Evolutionary conservation across 1,284 basidiomycete genomes (phyloP).

Genomic region (Xanthoconium separans): DNA sequence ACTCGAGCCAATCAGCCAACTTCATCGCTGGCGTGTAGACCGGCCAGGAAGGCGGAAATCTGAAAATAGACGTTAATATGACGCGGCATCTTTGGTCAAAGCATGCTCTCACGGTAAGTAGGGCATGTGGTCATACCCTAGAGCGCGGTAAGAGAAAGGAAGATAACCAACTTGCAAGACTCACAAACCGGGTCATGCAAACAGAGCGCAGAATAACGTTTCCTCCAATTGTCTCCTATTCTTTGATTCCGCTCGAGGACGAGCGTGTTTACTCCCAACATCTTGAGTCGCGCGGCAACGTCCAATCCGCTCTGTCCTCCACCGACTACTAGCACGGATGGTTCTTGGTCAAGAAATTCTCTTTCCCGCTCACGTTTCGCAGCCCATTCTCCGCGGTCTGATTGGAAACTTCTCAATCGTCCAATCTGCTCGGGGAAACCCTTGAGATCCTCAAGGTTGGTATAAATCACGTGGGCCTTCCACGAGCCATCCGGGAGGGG

Average conservation of each 20-base stretch:
- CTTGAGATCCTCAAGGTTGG: conserved; percentile 43
- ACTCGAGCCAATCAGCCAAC: conserved; percentile 50
- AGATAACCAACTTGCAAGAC: conserved; percentile 20
- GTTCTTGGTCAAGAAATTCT: conserved; percentile 33
- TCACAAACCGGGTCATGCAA: conserved; percentile 31
- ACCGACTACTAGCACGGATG: conserved; percentile 40
- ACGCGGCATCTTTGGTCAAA: neutral
- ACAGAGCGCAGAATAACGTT: conserved; percentile 29
- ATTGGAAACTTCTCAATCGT: conserved; percentile 36
- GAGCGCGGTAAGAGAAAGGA: neutral
- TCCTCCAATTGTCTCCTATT: conserved; percentile 28
- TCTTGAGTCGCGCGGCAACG: conserved; percentile 42
- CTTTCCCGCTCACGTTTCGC: conserved; percentile 40
- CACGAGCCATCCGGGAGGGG: conserved; percentile 43
- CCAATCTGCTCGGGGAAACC: conserved; percentile 39
- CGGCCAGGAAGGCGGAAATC: conserved; percentile 40
- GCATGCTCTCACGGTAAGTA: conserved; percentile 34
- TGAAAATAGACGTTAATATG: conserved; percentile 4
- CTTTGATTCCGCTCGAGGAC: conserved; percentile 35
- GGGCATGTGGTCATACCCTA: conserved; percentile 36
- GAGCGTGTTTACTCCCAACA: conserved; percentile 37
- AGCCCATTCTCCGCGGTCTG: conserved; percentile 41
- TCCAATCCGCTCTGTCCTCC: conserved; percentile 41
- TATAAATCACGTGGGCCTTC: conserved; percentile 44
- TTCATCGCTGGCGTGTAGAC: conserved; percentile 40